These are phyloP conservation scores for Trichopus zeylanicus DNA, from an alignment of 116 monocot species.

Conservation along the genomic window DNA sequence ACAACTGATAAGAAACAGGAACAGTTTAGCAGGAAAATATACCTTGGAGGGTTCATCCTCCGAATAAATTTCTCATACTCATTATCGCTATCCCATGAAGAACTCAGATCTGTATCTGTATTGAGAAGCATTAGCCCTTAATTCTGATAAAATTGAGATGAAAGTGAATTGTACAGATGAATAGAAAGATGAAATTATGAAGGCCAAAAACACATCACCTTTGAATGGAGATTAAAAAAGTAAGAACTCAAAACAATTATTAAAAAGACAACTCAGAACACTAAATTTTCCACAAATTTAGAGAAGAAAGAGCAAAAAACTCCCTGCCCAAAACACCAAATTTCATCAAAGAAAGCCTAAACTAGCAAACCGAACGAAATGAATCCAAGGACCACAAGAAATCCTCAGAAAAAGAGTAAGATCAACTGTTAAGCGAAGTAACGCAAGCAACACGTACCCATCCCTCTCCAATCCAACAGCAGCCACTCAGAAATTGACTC, in stretches of 20 bases:
- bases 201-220: too few species aligned
- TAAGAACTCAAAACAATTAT: too few species aligned
- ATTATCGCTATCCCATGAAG: slow-evolving; percentile 37
- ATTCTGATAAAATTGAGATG: background rate
- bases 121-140: background rate
- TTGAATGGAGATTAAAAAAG: too few species aligned
- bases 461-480: slow-evolving; percentile 2
- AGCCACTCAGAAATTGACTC: background rate
- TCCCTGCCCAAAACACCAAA: background rate
- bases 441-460: background rate
- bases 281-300: background rate
- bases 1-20: too few species aligned
- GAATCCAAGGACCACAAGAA: background rate
- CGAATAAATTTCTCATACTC: slow-evolving; percentile 41
- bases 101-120: slow-evolving; percentile 20
- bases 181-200: too few species aligned
- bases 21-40: background rate
- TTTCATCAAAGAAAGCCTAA: background rate
- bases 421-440: background rate
- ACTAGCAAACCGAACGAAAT: background rate
- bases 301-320: background rate
- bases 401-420: background rate
- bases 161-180: too few species aligned
- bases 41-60: slow-evolving; percentile 53
- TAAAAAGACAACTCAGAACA: too few species aligned